phyloP scores from a whole-genome alignment of 495 filamentous ascomycete genomes.

The Penicillium parvum region DNA sequence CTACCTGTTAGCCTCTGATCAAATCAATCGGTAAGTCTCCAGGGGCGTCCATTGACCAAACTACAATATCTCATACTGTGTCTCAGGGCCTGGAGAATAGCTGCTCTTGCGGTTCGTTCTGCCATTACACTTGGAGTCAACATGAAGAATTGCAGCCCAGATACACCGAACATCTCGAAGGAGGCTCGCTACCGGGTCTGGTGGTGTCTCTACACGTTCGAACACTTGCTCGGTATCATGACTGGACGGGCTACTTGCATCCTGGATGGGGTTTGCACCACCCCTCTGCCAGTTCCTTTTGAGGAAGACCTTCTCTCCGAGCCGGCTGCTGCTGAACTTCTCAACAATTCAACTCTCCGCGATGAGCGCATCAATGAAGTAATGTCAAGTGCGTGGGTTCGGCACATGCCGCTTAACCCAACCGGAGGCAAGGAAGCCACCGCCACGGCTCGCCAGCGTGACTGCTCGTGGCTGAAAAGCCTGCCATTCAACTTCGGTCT shows the following conservation, averaged over 20 bases:
- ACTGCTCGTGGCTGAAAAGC: slow-evolving; percentile 28
- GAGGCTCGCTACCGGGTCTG: slow-evolving; percentile 61
- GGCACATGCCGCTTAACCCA: slow-evolving; percentile 38
- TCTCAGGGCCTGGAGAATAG: slow-evolving; percentile 58
- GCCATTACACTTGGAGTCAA: slow-evolving; percentile 60
- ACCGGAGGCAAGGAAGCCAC: slow-evolving; percentile 24
- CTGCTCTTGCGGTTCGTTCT: slow-evolving; percentile 57
- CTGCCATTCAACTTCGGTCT: slow-evolving; percentile 37
- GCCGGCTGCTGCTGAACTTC: slow-evolving; percentile 26
- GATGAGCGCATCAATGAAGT: slow-evolving; percentile 35
- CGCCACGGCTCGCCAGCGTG: slow-evolving; percentile 17
- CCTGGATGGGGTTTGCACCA: slow-evolving; percentile 53
- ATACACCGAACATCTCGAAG: slow-evolving; percentile 49
- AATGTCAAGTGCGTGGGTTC: slow-evolving; percentile 34
- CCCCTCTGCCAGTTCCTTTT: slow-evolving; percentile 56
- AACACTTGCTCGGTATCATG: slow-evolving; percentile 57
- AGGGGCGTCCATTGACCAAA: background rate
- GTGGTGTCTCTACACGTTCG: slow-evolving; percentile 62
- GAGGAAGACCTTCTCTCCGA: slow-evolving; percentile 48
- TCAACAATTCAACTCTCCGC: slow-evolving; percentile 30
- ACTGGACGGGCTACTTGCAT: slow-evolving; percentile 63
- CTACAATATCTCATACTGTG: background rate
- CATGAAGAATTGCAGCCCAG: slow-evolving; percentile 53
- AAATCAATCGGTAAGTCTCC: slow-evolving; percentile 47
- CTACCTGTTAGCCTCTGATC: slow-evolving; percentile 50